These are phyloP conservation scores for Bathelium albidoporum DNA, from an alignment of 495 filamentous ascomycete genomes.

Conservation along the genomic window DNA sequence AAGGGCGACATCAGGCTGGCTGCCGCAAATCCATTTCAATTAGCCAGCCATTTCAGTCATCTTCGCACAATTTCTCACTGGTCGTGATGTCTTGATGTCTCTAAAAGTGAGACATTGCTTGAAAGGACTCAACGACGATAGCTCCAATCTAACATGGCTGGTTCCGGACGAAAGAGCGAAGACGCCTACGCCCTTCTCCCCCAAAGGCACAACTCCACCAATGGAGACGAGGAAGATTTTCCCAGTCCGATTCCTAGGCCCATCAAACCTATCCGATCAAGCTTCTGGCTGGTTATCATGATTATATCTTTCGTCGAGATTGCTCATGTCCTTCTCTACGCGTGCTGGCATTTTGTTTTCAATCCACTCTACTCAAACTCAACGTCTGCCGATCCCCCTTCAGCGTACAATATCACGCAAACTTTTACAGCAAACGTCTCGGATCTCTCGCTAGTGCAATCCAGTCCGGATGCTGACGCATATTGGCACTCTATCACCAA, in stretches of 20 bases:
- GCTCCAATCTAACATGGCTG: neutral
- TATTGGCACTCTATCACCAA: slow-evolving; percentile 1
- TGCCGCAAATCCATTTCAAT: no score
- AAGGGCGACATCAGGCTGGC: no score
- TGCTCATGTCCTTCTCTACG: neutral
- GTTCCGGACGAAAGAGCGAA: neutral
- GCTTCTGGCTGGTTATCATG: neutral
- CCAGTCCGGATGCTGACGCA: neutral
- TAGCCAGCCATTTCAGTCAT: no score
- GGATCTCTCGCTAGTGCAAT: neutral
- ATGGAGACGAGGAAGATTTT: neutral
- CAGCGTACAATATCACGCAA: neutral
- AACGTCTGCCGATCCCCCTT: neutral
- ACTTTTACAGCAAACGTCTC: neutral
- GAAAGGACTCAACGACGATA: neutral
- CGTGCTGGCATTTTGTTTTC: neutral
- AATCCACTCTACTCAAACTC: neutral
- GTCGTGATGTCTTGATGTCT: no score
- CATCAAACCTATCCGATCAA: neutral
- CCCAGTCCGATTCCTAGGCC: neutral
- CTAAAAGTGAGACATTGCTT: no score
- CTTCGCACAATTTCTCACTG: no score
- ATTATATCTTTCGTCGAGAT: neutral
- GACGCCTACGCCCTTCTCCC: neutral
- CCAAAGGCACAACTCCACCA: neutral